Evolutionary conservation across 768 basidiomycete species (phyloP).

Genomic region (Mycena maculata): DNA sequence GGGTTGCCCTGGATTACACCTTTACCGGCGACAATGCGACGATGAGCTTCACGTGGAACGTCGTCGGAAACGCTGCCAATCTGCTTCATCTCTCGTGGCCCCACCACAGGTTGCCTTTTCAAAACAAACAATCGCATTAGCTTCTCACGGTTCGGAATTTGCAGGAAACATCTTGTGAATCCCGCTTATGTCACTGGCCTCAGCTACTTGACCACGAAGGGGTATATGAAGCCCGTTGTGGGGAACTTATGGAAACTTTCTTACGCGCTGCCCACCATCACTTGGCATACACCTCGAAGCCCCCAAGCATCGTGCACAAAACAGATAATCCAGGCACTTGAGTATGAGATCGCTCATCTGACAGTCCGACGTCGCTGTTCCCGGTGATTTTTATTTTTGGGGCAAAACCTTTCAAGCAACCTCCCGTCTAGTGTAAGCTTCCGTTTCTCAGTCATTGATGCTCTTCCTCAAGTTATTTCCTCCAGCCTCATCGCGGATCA

Average conservation of each 20-base stretch:
- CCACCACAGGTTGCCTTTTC: slow-evolving; percentile 44
- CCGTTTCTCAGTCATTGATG: not conserved
- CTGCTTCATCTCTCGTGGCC: slow-evolving; percentile 50
- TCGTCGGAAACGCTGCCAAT: slow-evolving; percentile 42
- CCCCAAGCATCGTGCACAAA: slow-evolving; percentile 46
- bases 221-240: slow-evolving; percentile 48
- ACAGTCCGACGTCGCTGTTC: slow-evolving; percentile 56
- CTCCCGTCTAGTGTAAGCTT: slow-evolving; percentile 45
- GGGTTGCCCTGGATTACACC: slow-evolving; percentile 43
- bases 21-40: slow-evolving; percentile 44
- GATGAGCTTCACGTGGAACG: slow-evolving; percentile 47
- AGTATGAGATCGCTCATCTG: slow-evolving; percentile 64
- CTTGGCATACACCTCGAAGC: slow-evolving; percentile 46
- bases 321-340: slow-evolving; percentile 46
- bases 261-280: slow-evolving; percentile 47
- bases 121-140: not conserved
- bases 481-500: slow-evolving; percentile 47
- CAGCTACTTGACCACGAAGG: slow-evolving; percentile 48
- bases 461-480: not conserved
- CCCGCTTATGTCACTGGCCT: slow-evolving; percentile 39
- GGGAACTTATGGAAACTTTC: slow-evolving; percentile 47
- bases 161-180: slow-evolving; percentile 43
- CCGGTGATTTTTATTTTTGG: slow-evolving; percentile 51
- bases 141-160: slow-evolving; percentile 24
- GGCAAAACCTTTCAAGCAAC: slow-evolving; percentile 43